phyloP scores from a whole-genome alignment of 768 basidiomycete genomes.

The Boletus huronensis region DNA sequence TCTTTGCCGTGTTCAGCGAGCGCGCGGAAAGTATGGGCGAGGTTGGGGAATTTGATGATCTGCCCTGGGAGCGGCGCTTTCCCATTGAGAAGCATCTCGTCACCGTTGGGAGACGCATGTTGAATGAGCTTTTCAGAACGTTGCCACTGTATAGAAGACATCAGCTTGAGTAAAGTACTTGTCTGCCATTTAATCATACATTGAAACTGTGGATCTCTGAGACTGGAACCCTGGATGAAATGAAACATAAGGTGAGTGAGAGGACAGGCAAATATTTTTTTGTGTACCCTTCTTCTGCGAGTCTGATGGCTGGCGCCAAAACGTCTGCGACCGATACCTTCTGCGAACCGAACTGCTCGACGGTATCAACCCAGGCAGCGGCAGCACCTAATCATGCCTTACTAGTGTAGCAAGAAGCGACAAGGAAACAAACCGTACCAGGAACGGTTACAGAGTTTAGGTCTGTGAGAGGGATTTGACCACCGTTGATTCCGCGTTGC shows the following conservation, averaged over 20 bases:
- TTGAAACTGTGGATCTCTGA: constrained; percentile 72
- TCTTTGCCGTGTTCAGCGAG: constrained; percentile 80
- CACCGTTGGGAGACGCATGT: constrained; percentile 79
- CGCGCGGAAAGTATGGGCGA: constrained; percentile 80
- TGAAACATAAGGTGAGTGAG: not conserved
- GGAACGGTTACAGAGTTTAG: constrained; percentile 92
- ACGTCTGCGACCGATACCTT: constrained; percentile 59
- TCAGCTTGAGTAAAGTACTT: not conserved
- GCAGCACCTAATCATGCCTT: constrained; percentile 64
- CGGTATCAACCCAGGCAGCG: constrained; percentile 91
- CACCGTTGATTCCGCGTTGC: constrained; percentile 62
- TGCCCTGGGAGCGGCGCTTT: constrained; percentile 84
- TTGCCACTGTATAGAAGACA: constrained; percentile 39
- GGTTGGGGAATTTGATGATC: constrained; percentile 73
- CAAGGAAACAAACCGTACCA: constrained; percentile 36
- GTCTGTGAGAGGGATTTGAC: constrained; percentile 71
- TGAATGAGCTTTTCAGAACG: constrained; percentile 63
- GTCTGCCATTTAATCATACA: constrained; percentile 36
- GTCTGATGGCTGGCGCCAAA: constrained; percentile 81
- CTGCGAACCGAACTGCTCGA: constrained; percentile 79
- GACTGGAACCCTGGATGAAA: constrained; percentile 64
- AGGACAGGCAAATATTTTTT: not conserved
- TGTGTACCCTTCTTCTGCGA: constrained; percentile 86
- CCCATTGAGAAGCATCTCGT: constrained; percentile 84
- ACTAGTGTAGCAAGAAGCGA: constrained; percentile 3